Percentiles rank a stretch among this genome's conserved stretches.
These are phyloP conservation scores for Takakia lepidozioides DNA, from an alignment of 225 moss, liverwort and hornwort species.

Conservation along the genomic window DNA sequence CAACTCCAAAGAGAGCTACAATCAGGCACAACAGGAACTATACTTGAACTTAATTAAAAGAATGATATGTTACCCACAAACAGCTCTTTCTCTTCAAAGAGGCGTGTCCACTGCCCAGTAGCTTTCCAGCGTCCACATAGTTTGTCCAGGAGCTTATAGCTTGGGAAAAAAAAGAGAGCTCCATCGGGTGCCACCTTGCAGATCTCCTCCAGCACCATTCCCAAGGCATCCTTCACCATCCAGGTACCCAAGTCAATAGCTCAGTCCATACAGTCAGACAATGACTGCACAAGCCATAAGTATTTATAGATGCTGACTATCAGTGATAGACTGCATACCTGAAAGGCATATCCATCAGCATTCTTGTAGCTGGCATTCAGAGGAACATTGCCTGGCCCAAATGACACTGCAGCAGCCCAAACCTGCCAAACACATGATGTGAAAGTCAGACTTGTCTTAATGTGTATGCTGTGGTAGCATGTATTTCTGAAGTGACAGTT, in stretches of 20 bases:
- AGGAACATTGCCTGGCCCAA: constrained; percentile 46
- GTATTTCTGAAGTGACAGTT: too few relatives aligned
- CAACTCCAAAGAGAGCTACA: too few relatives aligned
- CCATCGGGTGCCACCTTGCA: constrained; percentile 75
- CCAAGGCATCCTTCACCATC: constrained; percentile 47
- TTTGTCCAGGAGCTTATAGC: constrained; percentile 62
- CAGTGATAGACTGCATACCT: too few relatives aligned
- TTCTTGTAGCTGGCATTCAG: constrained; percentile 71
- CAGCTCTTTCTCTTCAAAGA: constrained; percentile 39
- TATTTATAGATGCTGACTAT: too few relatives aligned
- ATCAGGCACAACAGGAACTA: too few relatives aligned
- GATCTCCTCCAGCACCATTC: constrained; percentile 53
- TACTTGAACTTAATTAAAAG: too few relatives aligned
- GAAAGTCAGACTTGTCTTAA: too few relatives aligned
- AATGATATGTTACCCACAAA: constrained; percentile 27
- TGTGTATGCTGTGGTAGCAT: too few relatives aligned
- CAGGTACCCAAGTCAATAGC: not conserved
- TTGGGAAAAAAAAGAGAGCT: constrained; percentile 65
- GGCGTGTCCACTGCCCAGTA: constrained; percentile 56
- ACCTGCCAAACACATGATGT: constrained; percentile 53
- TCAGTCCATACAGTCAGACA: too few relatives aligned
- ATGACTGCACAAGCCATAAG: too few relatives aligned
- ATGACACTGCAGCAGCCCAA: constrained; percentile 61
- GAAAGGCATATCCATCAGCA: constrained; percentile 53
- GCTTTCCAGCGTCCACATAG: constrained; percentile 54